Conservation (phyloP, 257 asterid genomes). For the Nicotiana benthamiana region DNA sequence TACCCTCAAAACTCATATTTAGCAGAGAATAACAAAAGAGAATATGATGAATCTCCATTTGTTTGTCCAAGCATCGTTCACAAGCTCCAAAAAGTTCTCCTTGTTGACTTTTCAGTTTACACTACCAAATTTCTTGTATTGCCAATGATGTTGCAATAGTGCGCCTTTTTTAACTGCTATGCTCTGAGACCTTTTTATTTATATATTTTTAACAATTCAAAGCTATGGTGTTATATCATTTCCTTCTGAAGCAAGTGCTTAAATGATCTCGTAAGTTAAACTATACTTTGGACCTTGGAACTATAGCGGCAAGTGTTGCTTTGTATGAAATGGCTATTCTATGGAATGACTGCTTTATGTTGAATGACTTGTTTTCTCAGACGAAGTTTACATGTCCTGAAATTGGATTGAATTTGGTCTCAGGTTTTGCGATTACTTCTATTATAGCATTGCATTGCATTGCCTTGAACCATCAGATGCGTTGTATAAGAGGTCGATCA, state of each 20-base stretch:
- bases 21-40: constrained; percentile 1
- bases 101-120: not conserved
- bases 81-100: not conserved
- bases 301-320: not conserved
- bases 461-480: not conserved
- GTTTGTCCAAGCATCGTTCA: not conserved
- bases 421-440: not conserved
- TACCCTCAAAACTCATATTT: not conserved
- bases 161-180: not conserved
- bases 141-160: not conserved
- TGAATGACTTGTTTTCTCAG: not conserved
- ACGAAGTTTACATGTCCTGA: not conserved
- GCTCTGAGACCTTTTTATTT: not conserved
- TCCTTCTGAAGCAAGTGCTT: not conserved
- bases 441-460: not conserved
- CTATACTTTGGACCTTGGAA: not conserved
- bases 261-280: not conserved
- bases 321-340: not conserved
- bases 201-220: not conserved
- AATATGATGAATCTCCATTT: not conserved
- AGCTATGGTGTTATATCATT: not conserved
- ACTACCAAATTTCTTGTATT: not conserved
- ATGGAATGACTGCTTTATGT: not conserved
- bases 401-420: not conserved
- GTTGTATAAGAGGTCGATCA: not conserved